phyloP scores from a whole-genome alignment of 2,329 filamentous ascomycete species.

The Rhinocladiella similis region DNA sequence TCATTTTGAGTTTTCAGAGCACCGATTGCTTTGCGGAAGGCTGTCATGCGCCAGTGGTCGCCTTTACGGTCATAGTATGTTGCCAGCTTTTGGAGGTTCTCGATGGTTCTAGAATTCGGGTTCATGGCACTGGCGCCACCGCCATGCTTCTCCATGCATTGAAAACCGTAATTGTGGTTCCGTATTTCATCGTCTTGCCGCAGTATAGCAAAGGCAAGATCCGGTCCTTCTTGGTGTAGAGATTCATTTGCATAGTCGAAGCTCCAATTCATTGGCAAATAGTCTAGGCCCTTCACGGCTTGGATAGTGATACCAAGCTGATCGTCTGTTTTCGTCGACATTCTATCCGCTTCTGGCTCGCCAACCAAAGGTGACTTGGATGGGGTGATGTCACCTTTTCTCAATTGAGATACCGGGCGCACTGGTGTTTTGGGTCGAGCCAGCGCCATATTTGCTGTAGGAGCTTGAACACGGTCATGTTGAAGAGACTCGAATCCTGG shows the following conservation, averaged over 20 bases:
- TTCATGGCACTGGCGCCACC: constrained; percentile 50
- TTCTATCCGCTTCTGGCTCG: constrained; percentile 40
- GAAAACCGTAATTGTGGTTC: constrained; percentile 46
- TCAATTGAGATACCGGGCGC: neutral
- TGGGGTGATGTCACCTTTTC: neutral
- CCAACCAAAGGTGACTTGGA: neutral
- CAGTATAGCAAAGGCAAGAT: constrained; percentile 1
- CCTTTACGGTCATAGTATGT: constrained; percentile 73
- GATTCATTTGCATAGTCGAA: neutral
- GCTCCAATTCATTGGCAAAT: neutral
- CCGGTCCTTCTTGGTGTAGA: neutral
- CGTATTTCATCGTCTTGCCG: neutral
- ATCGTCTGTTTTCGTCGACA: constrained; percentile 10
- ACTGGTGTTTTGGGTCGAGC: neutral
- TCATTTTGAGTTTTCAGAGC: constrained; percentile 65
- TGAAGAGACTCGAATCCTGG: constrained; percentile 8
- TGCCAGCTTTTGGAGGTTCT: constrained; percentile 75
- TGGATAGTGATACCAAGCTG: constrained; percentile 35
- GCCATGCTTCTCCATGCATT: constrained; percentile 61
- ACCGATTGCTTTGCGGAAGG: constrained; percentile 76
- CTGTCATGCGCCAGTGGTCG: constrained; percentile 73
- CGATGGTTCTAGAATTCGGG: constrained; percentile 75
- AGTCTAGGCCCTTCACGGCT: constrained; percentile 9
- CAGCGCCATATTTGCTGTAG: neutral
- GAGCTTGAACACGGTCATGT: neutral